Evolutionary conservation across 495 filamentous ascomycete species (phyloP), one percentile per base, ranked within the genome.

Genomic region (Penicillium odoratum): DNA sequence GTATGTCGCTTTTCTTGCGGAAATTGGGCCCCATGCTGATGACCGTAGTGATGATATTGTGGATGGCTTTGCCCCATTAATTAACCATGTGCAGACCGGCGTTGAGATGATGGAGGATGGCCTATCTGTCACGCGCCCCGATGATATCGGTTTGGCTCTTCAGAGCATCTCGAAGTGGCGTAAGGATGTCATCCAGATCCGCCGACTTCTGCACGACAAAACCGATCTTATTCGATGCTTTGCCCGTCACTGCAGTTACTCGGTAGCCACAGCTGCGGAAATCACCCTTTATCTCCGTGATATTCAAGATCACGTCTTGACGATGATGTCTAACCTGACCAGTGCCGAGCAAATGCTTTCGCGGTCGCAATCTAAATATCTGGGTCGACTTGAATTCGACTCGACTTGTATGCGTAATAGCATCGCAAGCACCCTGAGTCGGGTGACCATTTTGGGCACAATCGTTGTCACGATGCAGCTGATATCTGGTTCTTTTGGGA

Each of bases 271-370:
- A 0, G 84, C 88, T 5, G 88, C 88, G 69, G 90, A 96, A 65
- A 93, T 97, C 60, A 90, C 89, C 13, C 80, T 96, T 57, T 97
- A 96, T 66, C 81, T 97, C 0, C 87, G 88, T 53, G 93, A 96
- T 74, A 93, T 96, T 57, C 92, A 96, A 69, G 93, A 97, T 70
- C 93, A 97, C 78, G 91, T 97, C 42, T 85, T 97, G 30, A 96
- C 93, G 55, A 96, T 96, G 92, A 91, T 93, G 80, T 86, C 84
- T 61, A 96, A 93, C 68, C 77, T 97, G 29, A 83, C 83, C 9
- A 91, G 96, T 61, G 93, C 91, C 56, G 93, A 97, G 71, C 94
- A 96, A 78, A 96, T 97, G 81, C 82, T 97, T 28, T 89, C 87
- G 0, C 86, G 93, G 26, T 85, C 83, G 18, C 93, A 96, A 74